Evolutionary conservation across 2,329 filamentous ascomycete species (phyloP).

Genomic region (Sarocladium kiliense): DNA sequence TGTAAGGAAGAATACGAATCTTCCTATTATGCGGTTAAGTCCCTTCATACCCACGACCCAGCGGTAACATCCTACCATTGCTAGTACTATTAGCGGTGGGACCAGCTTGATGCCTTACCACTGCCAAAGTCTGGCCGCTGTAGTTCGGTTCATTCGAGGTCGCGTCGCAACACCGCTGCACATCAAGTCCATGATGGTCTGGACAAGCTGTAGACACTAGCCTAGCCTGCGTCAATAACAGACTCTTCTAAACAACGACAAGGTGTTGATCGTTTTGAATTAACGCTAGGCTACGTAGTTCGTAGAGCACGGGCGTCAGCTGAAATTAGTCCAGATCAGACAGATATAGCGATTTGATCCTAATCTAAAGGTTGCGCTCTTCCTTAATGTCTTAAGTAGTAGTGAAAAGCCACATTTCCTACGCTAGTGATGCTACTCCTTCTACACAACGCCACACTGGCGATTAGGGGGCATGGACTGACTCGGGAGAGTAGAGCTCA

Average conservation of each 20-base stretch:
- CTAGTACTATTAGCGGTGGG: no score
- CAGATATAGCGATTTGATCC: not conserved
- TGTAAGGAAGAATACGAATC: no score
- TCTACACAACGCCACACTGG: slow-evolving; percentile 1
- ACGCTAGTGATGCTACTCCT: not conserved
- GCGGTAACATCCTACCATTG: no score
- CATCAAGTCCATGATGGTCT: no score
- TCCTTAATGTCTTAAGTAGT: not conserved
- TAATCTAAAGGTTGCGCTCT: not conserved
- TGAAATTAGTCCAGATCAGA: not conserved
- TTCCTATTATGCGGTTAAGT: no score
- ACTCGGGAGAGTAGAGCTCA: not conserved
- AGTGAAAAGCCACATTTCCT: slow-evolving; percentile 4
- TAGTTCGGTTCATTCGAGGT: no score
- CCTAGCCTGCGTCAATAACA: not conserved
- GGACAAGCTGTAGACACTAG: no score
- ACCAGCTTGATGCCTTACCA: no score
- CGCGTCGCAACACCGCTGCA: no score
- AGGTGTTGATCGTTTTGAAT: no score
- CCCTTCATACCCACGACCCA: no score
- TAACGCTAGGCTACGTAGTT: not conserved
- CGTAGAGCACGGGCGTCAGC: not conserved
- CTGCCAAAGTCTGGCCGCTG: no score
- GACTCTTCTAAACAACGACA: not conserved
- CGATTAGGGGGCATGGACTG: slow-evolving; percentile 1